A percentile compares a stretch with the other conserved stretches of the same genome.
phyloP scores from a whole-genome alignment of 129 eudicot species.

The Sambucus nigra region DNA sequence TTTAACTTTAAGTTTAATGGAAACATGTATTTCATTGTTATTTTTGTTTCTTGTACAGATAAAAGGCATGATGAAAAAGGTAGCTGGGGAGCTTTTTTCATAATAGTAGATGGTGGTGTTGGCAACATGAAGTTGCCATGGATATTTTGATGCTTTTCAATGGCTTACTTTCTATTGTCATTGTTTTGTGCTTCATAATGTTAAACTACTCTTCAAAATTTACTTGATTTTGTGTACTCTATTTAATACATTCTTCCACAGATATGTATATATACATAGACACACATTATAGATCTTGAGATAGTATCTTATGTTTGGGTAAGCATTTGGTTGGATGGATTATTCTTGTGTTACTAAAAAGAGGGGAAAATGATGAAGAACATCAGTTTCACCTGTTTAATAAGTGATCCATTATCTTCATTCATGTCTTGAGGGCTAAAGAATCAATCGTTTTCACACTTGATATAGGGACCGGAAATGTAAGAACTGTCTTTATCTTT shows the following conservation, averaged over 20 bases:
- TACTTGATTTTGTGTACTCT: neutral
- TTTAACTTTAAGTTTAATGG: neutral
- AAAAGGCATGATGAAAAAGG: slow-evolving; percentile 53
- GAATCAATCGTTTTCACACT: too few relatives aligned
- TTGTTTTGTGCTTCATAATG: neutral
- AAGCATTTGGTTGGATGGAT: neutral
- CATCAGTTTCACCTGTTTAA: too few relatives aligned
- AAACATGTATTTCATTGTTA: neutral
- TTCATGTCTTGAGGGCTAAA: too few relatives aligned
- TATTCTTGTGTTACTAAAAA: neutral
- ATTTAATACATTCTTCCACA: neutral
- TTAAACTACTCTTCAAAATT: neutral
- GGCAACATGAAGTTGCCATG: neutral
- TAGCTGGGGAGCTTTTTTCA: slow-evolving; percentile 52
- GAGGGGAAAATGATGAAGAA: too few relatives aligned
- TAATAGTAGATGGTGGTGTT: neutral
- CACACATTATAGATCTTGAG: neutral
- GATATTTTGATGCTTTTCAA: neutral
- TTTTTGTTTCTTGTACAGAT: slow-evolving; percentile 32
- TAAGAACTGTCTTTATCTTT: too few relatives aligned
- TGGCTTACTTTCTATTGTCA: neutral
- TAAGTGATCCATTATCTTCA: too few relatives aligned
- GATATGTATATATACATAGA: neutral
- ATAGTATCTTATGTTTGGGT: neutral
- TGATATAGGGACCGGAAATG: too few relatives aligned